Conservation (phyloP, 805 yeast genomes). For the Martiniozyma abietophila region DNA sequence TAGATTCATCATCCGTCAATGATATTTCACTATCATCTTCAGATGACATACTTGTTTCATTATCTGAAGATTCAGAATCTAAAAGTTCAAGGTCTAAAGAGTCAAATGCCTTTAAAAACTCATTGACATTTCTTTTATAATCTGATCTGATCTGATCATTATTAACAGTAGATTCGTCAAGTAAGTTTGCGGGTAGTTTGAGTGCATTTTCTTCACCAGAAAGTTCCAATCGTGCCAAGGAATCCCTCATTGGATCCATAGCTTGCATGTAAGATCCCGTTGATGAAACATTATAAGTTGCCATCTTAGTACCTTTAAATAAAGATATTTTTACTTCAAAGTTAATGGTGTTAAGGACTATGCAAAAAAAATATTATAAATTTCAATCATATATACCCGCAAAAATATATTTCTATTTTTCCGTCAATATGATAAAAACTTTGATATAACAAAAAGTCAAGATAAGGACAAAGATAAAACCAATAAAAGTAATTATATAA, state of each 20-base stretch:
- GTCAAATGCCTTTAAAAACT: constrained; percentile 25
- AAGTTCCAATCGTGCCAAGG: constrained; percentile 28
- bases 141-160: constrained; percentile 18
- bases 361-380: too few relatives aligned
- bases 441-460: too few relatives aligned
- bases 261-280: constrained; percentile 74
- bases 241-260: constrained; percentile 59
- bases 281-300: constrained; percentile 48
- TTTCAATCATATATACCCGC: too few relatives aligned
- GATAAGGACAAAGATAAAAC: too few relatives aligned
- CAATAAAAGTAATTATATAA: too few relatives aligned
- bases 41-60: constrained; percentile 2
- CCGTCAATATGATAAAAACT: too few relatives aligned
- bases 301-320: too few relatives aligned
- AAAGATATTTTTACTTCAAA: too few relatives aligned
- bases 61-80: constrained; percentile 12
- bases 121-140: constrained; percentile 17
- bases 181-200: constrained; percentile 24
- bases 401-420: too few relatives aligned
- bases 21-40: constrained; percentile 3
- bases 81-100: constrained; percentile 18
- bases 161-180: constrained; percentile 21
- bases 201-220: constrained; percentile 16
- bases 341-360: too few relatives aligned
- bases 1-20: constrained; percentile 4